Conservation (phyloP, 768 basidiomycete genomes). For the Rhizopogon salebrosus region DNA sequence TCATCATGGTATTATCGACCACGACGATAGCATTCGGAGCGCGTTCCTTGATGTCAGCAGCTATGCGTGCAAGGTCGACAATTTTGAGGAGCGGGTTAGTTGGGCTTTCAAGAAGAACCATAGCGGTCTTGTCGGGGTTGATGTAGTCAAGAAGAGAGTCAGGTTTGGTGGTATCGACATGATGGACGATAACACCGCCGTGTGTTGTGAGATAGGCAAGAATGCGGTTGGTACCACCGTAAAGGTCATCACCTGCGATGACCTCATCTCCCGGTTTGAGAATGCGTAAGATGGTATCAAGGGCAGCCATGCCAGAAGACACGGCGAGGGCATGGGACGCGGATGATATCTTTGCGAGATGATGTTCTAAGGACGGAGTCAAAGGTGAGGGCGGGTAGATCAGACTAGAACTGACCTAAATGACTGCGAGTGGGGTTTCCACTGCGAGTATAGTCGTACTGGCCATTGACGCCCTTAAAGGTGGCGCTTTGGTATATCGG, state of each 20-base stretch:
- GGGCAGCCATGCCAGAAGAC: slow-evolving; percentile 96
- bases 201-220: slow-evolving; percentile 84
- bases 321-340: slow-evolving; percentile 88
- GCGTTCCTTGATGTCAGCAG: slow-evolving; percentile 75
- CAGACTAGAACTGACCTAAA: slow-evolving; percentile 58
- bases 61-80: slow-evolving; percentile 81
- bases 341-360: slow-evolving; percentile 94
- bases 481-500: slow-evolving; percentile 99
- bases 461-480: slow-evolving; percentile 88
- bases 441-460: slow-evolving; percentile 92
- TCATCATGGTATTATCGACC: slow-evolving; percentile 99
- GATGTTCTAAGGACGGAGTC: slow-evolving; percentile 63
- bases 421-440: slow-evolving; percentile 97
- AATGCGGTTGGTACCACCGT: slow-evolving; percentile 96
- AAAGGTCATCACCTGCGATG: slow-evolving; percentile 94
- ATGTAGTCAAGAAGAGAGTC: slow-evolving; percentile 57
- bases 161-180: slow-evolving; percentile 88
- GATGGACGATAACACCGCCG: slow-evolving; percentile 84
- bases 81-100: slow-evolving; percentile 97
- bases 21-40: slow-evolving; percentile 80
- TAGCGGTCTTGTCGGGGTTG: slow-evolving; percentile 61
- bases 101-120: slow-evolving; percentile 96
- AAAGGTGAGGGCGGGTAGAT: neutral
- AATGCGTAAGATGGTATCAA: slow-evolving; percentile 90
- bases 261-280: slow-evolving; percentile 95